Evolutionary conservation across 2,329 filamentous ascomycete genomes (phyloP).

Genomic region (Eurotiales sp.): DNA sequence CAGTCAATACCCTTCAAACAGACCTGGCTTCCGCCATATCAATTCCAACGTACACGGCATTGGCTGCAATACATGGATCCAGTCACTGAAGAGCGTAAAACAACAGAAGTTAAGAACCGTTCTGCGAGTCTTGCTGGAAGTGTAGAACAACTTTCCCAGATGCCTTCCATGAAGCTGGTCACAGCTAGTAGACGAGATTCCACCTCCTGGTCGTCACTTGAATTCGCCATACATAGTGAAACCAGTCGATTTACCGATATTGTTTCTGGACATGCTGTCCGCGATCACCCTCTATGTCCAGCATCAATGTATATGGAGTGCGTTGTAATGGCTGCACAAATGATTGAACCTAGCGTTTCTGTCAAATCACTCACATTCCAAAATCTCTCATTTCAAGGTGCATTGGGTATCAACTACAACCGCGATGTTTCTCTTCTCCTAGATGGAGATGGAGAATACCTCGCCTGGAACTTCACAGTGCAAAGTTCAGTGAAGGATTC

Average conservation of each 20-base stretch:
- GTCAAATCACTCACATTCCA: slow-evolving; percentile 10
- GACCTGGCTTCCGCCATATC: slow-evolving; percentile 12
- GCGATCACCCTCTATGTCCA: slow-evolving; percentile 7
- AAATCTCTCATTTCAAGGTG: slow-evolving; percentile 10
- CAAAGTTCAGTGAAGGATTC: slow-evolving; percentile 1
- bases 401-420: slow-evolving; percentile 9
- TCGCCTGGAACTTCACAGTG: slow-evolving; percentile 12
- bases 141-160: background rate
- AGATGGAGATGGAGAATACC: slow-evolving; percentile 11
- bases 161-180: background rate
- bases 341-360: slow-evolving; percentile 9
- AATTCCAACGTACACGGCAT: slow-evolving; percentile 9
- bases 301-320: slow-evolving; percentile 16
- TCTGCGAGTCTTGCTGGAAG: background rate
- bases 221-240: slow-evolving; percentile 9
- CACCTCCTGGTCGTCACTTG: slow-evolving; percentile 11
- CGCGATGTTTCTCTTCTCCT: slow-evolving; percentile 7
- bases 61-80: slow-evolving; percentile 10
- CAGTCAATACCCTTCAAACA: slow-evolving; percentile 1
- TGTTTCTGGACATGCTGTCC: slow-evolving; percentile 12
- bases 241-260: slow-evolving; percentile 11
- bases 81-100: slow-evolving; percentile 8
- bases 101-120: background rate
- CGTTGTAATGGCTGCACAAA: slow-evolving; percentile 12
- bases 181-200: slow-evolving; percentile 10